Conservation (phyloP, 2,329 filamentous ascomycete genomes). For the Pestalotiopsis sp. region DNA sequence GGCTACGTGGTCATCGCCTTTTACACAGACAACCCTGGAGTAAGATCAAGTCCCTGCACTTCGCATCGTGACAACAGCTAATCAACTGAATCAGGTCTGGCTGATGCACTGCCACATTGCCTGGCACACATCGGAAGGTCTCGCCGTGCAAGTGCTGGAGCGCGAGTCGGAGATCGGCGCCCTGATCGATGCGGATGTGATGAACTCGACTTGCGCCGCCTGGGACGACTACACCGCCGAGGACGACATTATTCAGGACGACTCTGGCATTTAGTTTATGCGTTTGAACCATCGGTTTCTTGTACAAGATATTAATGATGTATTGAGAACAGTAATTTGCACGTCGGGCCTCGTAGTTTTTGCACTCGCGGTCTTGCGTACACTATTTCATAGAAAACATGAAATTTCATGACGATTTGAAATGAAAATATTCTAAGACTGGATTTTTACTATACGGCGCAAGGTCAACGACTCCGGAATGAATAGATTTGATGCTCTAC, state of each 20-base stretch:
- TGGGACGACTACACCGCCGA: slow-evolving; percentile 29
- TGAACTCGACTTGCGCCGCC: slow-evolving; percentile 28
- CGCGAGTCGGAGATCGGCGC: slow-evolving; percentile 28
- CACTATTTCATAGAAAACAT: too few relatives aligned
- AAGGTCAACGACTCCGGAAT: too few relatives aligned
- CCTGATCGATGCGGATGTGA: slow-evolving; percentile 20
- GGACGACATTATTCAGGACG: slow-evolving; percentile 23
- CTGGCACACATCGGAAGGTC: slow-evolving; percentile 50
- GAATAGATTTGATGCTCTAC: too few relatives aligned
- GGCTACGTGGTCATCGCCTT: slow-evolving; percentile 54
- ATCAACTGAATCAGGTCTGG: slow-evolving; percentile 8
- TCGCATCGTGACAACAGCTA: neutral
- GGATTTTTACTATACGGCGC: too few relatives aligned
- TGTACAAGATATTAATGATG: too few relatives aligned
- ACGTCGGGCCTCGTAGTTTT: too few relatives aligned
- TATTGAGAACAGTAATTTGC: too few relatives aligned
- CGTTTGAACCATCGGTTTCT: neutral
- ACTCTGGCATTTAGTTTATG: slow-evolving; percentile 31
- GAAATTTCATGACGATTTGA: too few relatives aligned
- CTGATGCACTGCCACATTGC: slow-evolving; percentile 43
- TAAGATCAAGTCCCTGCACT: neutral
- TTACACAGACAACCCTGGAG: slow-evolving; percentile 53
- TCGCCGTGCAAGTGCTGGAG: slow-evolving; percentile 54
- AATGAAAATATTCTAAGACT: too few relatives aligned
- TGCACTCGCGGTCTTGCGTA: too few relatives aligned